Evolutionary conservation across 2,329 filamentous ascomycete genomes (phyloP), one percentile per base, ranked within the genome.

Genomic region (Sphaceloma murrayae): DNA sequence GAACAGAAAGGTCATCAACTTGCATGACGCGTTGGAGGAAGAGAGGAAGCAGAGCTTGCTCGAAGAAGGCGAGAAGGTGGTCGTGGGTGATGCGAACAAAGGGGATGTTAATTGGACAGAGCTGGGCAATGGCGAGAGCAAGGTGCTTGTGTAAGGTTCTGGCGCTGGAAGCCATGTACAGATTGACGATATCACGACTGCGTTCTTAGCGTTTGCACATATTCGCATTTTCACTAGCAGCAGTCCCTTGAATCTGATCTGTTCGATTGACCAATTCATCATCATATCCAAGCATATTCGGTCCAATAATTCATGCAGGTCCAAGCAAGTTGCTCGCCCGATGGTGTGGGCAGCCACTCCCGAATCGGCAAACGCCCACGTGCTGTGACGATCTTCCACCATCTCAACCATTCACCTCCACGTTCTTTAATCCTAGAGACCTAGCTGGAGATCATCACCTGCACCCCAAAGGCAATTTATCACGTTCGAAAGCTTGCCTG

Each of bases 51-150:
- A 59, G 3, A 66, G 71, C 31, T 64, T 66, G 5, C 61, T 67
- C 2, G 57, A 62, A 21, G 55, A 62, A n/a, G 62, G 66, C 44
- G 54, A 46, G 2, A 49, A 51, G 26, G 58, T 54, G n/a, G 53
- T 52, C 3, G 56, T 61, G 39, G 49, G 54, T 3, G 30, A 46
- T 7, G 48, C 58, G 32, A 53, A 54, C 1, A 53, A 53, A 10
- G 59, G 63, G 1, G 67, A 69, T 42, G 60, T 64, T 4, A 54
- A 61, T 10, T 78, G 74, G 58, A 60, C 67, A 4, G 71, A 75
- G 46, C 55, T 79, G 42, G 65, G 59, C 2, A 78, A 76, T 49
- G 76, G 76, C 0, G 72, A 78, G 54, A 72, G 67, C 43, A 55
- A 73, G 34, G 54, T 78, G 2, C 53, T 79, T 18, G 30, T 45